A percentile compares a stretch with the other conserved stretches of the same genome.
These are phyloP conservation scores for Yarrowia divulgata DNA, from an alignment of 805 yeast genomes.

Conservation along the genomic window DNA sequence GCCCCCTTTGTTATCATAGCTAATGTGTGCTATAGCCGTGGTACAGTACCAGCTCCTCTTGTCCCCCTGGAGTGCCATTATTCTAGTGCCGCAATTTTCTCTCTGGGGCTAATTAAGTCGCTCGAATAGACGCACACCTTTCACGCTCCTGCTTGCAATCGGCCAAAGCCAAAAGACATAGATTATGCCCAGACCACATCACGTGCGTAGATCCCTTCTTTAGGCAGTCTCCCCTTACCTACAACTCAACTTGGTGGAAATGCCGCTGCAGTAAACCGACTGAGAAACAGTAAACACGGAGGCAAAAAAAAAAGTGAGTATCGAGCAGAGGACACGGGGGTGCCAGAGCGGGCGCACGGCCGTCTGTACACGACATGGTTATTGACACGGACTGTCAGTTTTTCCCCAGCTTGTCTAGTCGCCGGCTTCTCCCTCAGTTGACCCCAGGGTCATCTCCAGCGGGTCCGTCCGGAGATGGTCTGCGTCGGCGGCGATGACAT, in stretches of 20 bases:
- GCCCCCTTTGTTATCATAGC: no score
- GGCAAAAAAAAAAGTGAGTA: constrained; percentile 36
- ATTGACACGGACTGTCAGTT: background rate
- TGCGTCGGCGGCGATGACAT: no score
- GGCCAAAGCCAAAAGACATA: constrained; percentile 14
- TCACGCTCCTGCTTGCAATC: background rate
- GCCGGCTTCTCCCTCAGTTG: background rate
- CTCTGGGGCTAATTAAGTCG: no score
- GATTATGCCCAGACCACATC: constrained; percentile 30
- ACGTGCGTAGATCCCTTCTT: constrained; percentile 31
- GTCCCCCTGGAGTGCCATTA: no score
- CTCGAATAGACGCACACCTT: constrained; percentile 4
- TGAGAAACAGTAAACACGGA: constrained; percentile 37
- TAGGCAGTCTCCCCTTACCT: constrained; percentile 19
- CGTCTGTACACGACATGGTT: background rate
- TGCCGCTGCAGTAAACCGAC: constrained; percentile 29
- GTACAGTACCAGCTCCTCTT: no score
- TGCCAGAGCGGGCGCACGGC: background rate
- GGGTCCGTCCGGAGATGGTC: background rate
- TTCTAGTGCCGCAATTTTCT: no score
- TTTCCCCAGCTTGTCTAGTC: background rate
- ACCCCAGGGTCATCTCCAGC: constrained; percentile 8
- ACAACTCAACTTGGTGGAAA: constrained; percentile 21
- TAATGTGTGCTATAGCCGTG: no score
- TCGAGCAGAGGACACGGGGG: background rate